Evolutionary conservation across 140 eudicot genomes (phyloP), one percentile per base, ranked within the genome.

Genomic region (Cichorium intybus): DNA sequence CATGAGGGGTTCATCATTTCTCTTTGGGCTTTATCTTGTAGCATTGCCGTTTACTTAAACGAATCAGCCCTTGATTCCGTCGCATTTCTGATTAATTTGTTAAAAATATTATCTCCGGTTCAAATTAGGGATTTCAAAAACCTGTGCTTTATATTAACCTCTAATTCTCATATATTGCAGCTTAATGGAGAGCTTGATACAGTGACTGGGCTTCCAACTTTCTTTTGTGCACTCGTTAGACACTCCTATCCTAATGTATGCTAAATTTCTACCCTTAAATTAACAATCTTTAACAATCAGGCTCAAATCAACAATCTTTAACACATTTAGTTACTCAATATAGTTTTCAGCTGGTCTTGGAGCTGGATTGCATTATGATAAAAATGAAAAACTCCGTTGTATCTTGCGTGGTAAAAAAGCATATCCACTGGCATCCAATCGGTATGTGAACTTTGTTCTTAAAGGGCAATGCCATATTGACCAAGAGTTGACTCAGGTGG

Each of bases 101-200:
- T 43, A 43, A 14, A 7, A 43, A 43, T 7, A 43, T 43, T 15
- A 53, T 22, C 8, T 53, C 34, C 10, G 4, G 66, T 35, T 21
- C 52, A 37, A 60, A 60, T 60, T 35, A 60, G 52, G 50, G 66
- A 35, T 60, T 35, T 60, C 47, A 57, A 57, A 31, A 16, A 43
- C 39, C 3, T 56, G 45, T 20, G 50, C 23, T 27, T 27, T 20
- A 20, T 7, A 12, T 62, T 66, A 28, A 72, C 20, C 18, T 29
- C 21, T 65, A 47, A 14, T 45, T 56, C 39, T 21, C 48, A n/a
- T 15, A 35, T 48, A 37, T 70, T 73, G 70, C 85, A 92, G 99
- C 75, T 86, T 77, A 74, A 74, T 28, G 99, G 90, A 54, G 99
- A 93, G 80, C 94, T 93, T 29, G 88, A 93, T 81, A 88, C 99